phyloP scores from a whole-genome alignment of 306 rosid species.

The Acacia crassicarpa region DNA sequence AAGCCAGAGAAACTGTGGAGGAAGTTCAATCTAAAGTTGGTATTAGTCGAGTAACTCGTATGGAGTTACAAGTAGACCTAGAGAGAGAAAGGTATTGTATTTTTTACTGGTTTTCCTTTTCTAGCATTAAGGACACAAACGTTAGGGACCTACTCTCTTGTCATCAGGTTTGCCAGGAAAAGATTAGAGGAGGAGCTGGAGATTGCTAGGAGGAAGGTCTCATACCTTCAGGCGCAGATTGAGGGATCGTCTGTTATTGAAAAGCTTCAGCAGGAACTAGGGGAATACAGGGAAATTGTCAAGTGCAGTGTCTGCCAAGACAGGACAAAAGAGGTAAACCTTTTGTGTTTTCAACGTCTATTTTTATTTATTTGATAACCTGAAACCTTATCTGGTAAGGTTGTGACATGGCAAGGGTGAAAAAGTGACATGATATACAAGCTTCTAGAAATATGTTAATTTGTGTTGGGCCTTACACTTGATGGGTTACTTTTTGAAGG shows the following conservation, averaged over 20 bases:
- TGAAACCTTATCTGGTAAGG: not conserved
- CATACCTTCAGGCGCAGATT: conserved; percentile 55
- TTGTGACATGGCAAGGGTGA: not conserved
- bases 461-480: not conserved
- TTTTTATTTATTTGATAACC: not conserved
- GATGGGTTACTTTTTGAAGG: not conserved
- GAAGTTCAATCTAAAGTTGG: conserved; percentile 62
- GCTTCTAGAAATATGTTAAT: not conserved
- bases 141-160: conserved; percentile 7
- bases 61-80: conserved; percentile 68
- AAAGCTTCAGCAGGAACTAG: conserved; percentile 83
- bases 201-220: conserved; percentile 66
- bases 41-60: conserved; percentile 49
- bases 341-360: not conserved
- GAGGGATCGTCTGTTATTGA: conserved; percentile 73
- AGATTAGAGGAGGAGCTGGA: conserved; percentile 79
- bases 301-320: conserved; percentile 88
- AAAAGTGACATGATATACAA: not conserved
- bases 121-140: not conserved
- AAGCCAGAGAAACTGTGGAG: conserved; percentile 55
- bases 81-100: conserved; percentile 81
- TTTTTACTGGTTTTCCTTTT: conserved; percentile 4
- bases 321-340: conserved; percentile 82
- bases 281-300: conserved; percentile 80
- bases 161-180: conserved; percentile 68